Conservation (phyloP, 345 rosid species). For the Ceriops decandra region DNA sequence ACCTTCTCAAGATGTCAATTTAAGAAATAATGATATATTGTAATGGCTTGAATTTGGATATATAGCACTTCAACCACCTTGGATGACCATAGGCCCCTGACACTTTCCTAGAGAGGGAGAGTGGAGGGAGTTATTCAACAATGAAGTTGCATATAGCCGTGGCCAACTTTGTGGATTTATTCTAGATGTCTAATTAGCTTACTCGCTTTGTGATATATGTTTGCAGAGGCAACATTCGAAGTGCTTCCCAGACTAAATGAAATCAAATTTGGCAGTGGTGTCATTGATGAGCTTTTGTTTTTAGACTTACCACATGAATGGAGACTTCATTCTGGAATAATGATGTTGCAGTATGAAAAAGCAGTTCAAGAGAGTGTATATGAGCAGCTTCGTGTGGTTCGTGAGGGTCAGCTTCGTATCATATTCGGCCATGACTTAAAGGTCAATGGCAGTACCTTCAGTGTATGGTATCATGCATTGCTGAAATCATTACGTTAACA, state of each 20-base stretch:
- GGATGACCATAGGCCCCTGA: no score
- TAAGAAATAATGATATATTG: no score
- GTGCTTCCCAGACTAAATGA: conserved; percentile 45
- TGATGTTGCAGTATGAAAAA: conserved; percentile 44
- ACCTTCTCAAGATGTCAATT: no score
- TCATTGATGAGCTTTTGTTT: conserved; percentile 40
- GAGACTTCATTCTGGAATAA: conserved; percentile 30
- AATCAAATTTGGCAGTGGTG: conserved; percentile 43
- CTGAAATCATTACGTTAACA: conserved; percentile 7
- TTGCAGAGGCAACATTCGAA: conserved; percentile 40
- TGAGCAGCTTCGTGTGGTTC: conserved; percentile 46
- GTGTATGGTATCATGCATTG: neutral
- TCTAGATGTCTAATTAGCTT: neutral
- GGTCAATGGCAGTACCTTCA: conserved; percentile 17
- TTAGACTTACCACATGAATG: conserved; percentile 39
- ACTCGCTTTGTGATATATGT: neutral
- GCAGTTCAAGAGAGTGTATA: conserved; percentile 45
- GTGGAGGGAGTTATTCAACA: no score
- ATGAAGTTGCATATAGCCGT: no score
- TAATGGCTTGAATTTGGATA: no score
- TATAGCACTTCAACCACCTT: no score
- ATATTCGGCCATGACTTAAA: conserved; percentile 38
- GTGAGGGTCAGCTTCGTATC: conserved; percentile 44
- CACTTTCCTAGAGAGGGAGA: no score
- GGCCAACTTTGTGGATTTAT: no score